Evolutionary conservation across 116 monocot species (phyloP).

Genomic region (Papilionanthe hybrid): DNA sequence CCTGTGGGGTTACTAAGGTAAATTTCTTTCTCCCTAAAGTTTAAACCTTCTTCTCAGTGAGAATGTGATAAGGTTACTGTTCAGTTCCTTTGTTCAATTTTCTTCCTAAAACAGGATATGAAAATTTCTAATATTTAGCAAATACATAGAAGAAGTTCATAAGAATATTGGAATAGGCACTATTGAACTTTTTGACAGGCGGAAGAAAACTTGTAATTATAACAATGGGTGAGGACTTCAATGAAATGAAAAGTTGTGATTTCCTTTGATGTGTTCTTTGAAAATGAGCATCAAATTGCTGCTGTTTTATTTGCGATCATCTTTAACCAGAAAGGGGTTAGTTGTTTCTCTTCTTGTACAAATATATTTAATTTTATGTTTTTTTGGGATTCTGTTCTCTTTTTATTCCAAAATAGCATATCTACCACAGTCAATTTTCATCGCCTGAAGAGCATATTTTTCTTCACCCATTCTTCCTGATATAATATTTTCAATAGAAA

Average conservation of each 20-base stretch:
- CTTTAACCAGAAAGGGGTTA: background rate
- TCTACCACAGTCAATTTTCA: background rate
- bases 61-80: background rate
- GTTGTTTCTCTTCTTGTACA: background rate
- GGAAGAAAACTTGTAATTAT: background rate
- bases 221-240: background rate
- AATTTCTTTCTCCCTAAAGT: background rate
- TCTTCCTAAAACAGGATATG: background rate
- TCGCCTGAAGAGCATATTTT: background rate
- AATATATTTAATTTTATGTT: background rate
- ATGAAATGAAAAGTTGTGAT: background rate
- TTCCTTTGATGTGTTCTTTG: background rate
- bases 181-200: background rate
- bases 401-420: background rate
- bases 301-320: background rate
- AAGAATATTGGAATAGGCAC: background rate
- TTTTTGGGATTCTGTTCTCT: background rate
- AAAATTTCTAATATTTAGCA: background rate
- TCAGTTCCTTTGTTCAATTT: background rate
- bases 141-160: background rate
- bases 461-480: background rate
- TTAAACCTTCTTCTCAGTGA: background rate
- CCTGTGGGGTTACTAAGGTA: conserved; percentile 54
- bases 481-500: background rate
- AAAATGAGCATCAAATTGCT: background rate